Conservation (phyloP, 2,329 filamentous ascomycete genomes). For the Stachybotrys elegans region DNA sequence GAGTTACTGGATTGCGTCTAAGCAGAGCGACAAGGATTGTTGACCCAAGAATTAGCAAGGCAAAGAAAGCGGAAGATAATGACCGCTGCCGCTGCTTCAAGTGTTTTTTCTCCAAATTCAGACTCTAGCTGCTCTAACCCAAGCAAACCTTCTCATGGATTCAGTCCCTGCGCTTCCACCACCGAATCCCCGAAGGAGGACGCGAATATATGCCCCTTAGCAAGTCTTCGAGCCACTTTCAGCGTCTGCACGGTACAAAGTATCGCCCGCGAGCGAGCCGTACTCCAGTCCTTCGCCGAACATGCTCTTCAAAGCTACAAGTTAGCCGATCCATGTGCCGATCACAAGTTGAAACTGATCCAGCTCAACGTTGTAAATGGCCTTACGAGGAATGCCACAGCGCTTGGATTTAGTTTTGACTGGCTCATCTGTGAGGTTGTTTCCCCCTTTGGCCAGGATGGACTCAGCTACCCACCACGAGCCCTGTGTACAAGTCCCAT, state of each 20-base stretch:
- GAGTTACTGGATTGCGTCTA: neutral
- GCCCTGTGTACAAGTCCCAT: neutral
- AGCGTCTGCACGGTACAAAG: neutral
- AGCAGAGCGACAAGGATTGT: no score
- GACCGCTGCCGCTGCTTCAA: no score
- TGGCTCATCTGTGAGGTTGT: constrained; percentile 8
- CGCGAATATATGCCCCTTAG: no score
- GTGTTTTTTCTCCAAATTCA: no score
- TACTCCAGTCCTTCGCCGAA: constrained; percentile 3
- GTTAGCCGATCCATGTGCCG: constrained; percentile 5
- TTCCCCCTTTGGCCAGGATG: constrained; percentile 4
- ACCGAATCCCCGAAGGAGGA: no score
- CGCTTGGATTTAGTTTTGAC: constrained; percentile 6
- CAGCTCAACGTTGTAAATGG: constrained; percentile 9
- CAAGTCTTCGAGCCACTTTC: no score
- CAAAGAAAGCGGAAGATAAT: neutral
- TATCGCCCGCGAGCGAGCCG: constrained; percentile 2
- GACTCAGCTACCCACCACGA: neutral
- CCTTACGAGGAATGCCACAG: constrained; percentile 4
- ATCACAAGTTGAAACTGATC: constrained; percentile 7
- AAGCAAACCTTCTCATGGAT: no score
- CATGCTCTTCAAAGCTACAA: constrained; percentile 6
- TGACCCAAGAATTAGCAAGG: no score
- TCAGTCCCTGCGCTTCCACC: no score
- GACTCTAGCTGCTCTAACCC: no score